Conservation (phyloP, 1,284 basidiomycete genomes). For the Ceratobasidium sp. region DNA sequence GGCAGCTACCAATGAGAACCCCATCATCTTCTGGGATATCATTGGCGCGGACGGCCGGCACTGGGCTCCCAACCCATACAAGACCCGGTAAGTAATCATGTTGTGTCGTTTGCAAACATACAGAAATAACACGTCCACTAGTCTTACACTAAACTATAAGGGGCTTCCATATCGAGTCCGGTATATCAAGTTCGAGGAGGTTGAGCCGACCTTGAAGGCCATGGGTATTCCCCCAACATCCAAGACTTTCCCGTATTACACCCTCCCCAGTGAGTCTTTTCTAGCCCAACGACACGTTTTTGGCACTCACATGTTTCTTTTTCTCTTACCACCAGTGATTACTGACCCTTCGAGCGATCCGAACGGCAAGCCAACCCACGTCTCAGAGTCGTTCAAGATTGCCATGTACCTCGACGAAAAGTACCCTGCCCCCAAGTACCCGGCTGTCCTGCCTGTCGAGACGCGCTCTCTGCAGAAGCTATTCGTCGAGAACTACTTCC, state of each 20-base stretch:
- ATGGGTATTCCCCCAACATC: constrained; percentile 52
- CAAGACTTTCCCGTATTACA: constrained; percentile 44
- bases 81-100: constrained; percentile 12
- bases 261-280: constrained; percentile 25
- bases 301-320: not conserved
- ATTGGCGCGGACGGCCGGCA: not conserved
- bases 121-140: not conserved
- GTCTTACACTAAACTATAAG: constrained; percentile 47
- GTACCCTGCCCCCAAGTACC: constrained; percentile 34
- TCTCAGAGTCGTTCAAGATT: constrained; percentile 43
- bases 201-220: constrained; percentile 43
- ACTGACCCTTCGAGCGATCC: constrained; percentile 42
- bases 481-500: not conserved
- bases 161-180: constrained; percentile 46
- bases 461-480: constrained; percentile 40
- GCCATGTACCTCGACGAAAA: constrained; percentile 43
- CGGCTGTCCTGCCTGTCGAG: constrained; percentile 31
- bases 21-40: constrained; percentile 31
- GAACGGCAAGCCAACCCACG: constrained; percentile 23
- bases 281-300: not conserved
- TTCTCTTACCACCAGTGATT: constrained; percentile 31
- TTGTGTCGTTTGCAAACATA: not conserved
- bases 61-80: constrained; percentile 22
- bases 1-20: constrained; percentile 10
- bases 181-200: constrained; percentile 45